phyloP scores from a whole-genome alignment of 176 grass and related monocot genomes.

The Elymus sibiricus region DNA sequence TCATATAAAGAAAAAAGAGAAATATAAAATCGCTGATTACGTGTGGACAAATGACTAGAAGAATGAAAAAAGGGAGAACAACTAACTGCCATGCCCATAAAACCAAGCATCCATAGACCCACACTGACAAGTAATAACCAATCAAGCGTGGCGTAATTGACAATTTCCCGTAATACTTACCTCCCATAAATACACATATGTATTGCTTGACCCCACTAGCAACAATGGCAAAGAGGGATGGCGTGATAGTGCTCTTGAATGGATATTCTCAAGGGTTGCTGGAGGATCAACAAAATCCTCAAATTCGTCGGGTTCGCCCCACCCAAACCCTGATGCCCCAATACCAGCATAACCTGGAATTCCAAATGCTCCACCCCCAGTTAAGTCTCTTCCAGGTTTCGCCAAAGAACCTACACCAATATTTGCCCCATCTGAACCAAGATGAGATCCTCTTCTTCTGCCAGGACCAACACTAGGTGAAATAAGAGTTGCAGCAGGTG shows the following conservation, averaged over 20 bases:
- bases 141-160: constrained; percentile 6
- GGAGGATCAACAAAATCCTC: constrained; percentile 56
- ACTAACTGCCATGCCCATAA: constrained; percentile 23
- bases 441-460: constrained; percentile 53
- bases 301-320: constrained; percentile 49
- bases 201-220: constrained; percentile 56
- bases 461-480: constrained; percentile 65
- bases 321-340: constrained; percentile 54
- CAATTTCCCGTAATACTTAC: constrained; percentile 19
- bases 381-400: constrained; percentile 82
- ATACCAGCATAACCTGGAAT: constrained; percentile 96
- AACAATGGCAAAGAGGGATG: constrained; percentile 50
- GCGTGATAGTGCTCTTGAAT: constrained; percentile 48
- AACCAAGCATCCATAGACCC: constrained; percentile 45
- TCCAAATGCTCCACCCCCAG: constrained; percentile 92
- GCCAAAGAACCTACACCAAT: constrained; percentile 58
- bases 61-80: neutral
- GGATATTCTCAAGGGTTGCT: constrained; percentile 57
- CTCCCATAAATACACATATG: constrained; percentile 55
- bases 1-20: neutral
- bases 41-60: neutral
- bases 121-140: neutral
- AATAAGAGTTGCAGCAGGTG: constrained; percentile 65
- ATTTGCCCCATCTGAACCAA: constrained; percentile 56
- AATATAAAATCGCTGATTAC: constrained; percentile 1